Conservation (phyloP, 306 rosid genomes). For the Quercus agrifolia region DNA sequence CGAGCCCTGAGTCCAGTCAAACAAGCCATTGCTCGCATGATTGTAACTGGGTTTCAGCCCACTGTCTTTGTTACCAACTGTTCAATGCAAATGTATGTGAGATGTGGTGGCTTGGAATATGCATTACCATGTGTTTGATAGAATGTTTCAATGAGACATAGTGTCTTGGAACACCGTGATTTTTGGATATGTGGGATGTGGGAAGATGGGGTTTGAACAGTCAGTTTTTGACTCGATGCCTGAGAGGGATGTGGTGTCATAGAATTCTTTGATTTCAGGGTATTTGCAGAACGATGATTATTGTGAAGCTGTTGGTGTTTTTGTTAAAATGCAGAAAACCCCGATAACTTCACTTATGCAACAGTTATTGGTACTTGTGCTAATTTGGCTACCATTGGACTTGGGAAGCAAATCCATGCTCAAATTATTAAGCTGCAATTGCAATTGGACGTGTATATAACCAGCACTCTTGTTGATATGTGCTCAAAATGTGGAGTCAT, state of each 20-base stretch:
- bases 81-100: constrained; percentile 58
- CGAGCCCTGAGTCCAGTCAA: constrained; percentile 53
- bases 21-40: constrained; percentile 72
- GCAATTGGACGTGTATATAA: constrained; percentile 63
- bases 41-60: constrained; percentile 61
- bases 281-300: constrained; percentile 44
- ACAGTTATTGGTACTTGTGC: constrained; percentile 81
- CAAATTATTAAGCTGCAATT: constrained; percentile 66
- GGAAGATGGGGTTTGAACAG: constrained; percentile 46
- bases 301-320: constrained; percentile 36
- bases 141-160: constrained; percentile 48
- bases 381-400: constrained; percentile 73
- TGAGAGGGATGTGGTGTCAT: constrained; percentile 68
- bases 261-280: constrained; percentile 78
- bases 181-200: constrained; percentile 55
- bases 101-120: constrained; percentile 38
- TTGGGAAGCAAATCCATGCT: constrained; percentile 87
- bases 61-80: constrained; percentile 70
- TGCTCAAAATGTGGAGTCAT: constrained; percentile 84
- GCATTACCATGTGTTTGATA: constrained; percentile 57
- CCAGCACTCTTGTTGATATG: constrained; percentile 87
- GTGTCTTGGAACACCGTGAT: constrained; percentile 86
- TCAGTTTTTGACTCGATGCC: constrained; percentile 59
- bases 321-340: constrained; percentile 52
- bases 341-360: constrained; percentile 88